A percentile compares a stretch with the other conserved stretches of the same genome.
phyloP scores from a whole-genome alignment of 2,329 filamentous ascomycete genomes.

The Pseudogymnoascus sp. region DNA sequence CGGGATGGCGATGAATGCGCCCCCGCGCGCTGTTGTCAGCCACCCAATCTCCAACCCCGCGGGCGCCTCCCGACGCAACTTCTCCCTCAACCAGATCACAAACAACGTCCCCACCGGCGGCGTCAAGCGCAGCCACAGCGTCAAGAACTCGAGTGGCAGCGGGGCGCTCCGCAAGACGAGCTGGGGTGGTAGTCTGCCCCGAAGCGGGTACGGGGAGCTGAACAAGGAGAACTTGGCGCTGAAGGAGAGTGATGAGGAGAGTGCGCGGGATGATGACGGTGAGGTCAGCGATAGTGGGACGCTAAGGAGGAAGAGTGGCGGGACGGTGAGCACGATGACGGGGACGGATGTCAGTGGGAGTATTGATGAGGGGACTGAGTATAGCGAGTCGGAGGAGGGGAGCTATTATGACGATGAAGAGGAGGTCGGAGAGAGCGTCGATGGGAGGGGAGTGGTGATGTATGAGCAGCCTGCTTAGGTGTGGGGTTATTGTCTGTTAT shows the following conservation, averaged over 20 bases:
- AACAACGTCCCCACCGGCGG: slow-evolving; percentile 57
- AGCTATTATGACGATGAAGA: not conserved
- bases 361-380: slow-evolving; percentile 26
- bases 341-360: slow-evolving; percentile 23
- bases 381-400: slow-evolving; percentile 1
- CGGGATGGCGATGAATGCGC: slow-evolving; percentile 46
- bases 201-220: slow-evolving; percentile 40
- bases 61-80: slow-evolving; percentile 64
- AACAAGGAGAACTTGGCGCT: slow-evolving; percentile 58
- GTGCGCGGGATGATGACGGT: slow-evolving; percentile 17
- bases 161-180: slow-evolving; percentile 57
- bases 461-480: slow-evolving; percentile 5
- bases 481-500: not conserved
- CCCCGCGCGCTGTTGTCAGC: slow-evolving; percentile 20
- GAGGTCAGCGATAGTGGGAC: slow-evolving; percentile 23
- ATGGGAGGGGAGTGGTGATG: not conserved
- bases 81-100: slow-evolving; percentile 84
- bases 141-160: slow-evolving; percentile 50
- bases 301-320: slow-evolving; percentile 28
- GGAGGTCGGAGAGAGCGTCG: not conserved
- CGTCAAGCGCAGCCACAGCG: slow-evolving; percentile 71
- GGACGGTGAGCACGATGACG: slow-evolving; percentile 23
- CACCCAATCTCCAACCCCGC: slow-evolving; percentile 36
- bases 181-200: slow-evolving; percentile 48
- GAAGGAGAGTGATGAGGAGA: slow-evolving; percentile 52